These are phyloP conservation scores for Capsicum rhomboideum DNA, from an alignment of 257 asterid species.

Conservation along the genomic window DNA sequence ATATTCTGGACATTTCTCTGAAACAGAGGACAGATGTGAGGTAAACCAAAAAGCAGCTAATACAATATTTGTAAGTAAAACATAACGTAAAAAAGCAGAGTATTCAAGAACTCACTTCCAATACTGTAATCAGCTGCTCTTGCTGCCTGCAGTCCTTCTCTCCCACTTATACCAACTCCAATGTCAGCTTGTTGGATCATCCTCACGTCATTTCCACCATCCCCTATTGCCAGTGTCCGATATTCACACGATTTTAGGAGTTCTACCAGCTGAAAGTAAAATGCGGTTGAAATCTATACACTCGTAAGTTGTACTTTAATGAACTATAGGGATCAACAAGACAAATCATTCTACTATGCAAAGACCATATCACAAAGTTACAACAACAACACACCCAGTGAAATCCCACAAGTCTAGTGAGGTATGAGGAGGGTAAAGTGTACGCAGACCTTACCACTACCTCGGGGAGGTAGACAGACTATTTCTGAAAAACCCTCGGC, in stretches of 20 bases:
- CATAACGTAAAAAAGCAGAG: neutral
- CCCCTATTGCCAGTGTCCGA: constrained; percentile 99
- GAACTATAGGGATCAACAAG: neutral
- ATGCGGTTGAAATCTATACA: neutral
- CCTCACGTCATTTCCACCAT: constrained; percentile 99
- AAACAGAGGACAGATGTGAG: neutral
- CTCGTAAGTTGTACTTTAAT: neutral
- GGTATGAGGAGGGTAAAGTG: too few species aligned
- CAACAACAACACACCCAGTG: neutral
- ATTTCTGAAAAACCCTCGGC: too few species aligned
- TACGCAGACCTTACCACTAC: too few species aligned
- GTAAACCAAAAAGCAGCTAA: neutral
- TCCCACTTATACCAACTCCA: constrained; percentile 99
- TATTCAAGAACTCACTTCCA: constrained; percentile 63
- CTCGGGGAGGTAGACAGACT: too few species aligned
- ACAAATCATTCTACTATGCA: neutral
- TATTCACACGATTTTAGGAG: constrained; percentile 87
- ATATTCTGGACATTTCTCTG: neutral
- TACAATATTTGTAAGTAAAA: neutral
- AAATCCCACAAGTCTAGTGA: too few species aligned
- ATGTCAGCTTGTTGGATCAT: constrained; percentile 99
- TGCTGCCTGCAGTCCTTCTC: constrained; percentile 99
- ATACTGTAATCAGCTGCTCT: constrained; percentile 99
- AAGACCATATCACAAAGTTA: neutral
- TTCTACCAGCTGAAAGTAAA: constrained; percentile 68